phyloP scores from a whole-genome alignment of 768 basidiomycete species.

The Lactarius tabidus region DNA sequence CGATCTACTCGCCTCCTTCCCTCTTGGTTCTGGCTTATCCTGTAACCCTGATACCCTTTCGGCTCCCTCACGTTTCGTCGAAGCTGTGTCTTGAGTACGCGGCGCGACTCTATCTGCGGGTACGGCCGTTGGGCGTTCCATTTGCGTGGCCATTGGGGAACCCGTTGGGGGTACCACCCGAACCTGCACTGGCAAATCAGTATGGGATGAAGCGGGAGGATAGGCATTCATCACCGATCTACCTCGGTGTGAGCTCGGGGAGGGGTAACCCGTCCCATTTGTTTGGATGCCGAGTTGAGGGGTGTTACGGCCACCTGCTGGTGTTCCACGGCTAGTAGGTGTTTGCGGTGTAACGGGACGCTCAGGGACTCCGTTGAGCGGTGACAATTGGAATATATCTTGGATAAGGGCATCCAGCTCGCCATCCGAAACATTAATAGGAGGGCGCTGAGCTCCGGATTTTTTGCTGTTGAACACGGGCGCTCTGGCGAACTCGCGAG shows the following conservation, averaged over 20 bases:
- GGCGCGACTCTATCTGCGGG: constrained; percentile 10
- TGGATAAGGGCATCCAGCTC: constrained; percentile 23
- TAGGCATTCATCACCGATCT: constrained; percentile 27
- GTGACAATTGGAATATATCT: constrained; percentile 20
- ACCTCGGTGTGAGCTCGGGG: constrained; percentile 24
- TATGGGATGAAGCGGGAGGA: constrained; percentile 20
- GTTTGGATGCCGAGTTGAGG: constrained; percentile 15
- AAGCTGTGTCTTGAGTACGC: constrained; percentile 7
- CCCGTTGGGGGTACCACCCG: constrained; percentile 14
- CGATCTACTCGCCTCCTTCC: constrained; percentile 23
- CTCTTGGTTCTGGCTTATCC: constrained; percentile 4
- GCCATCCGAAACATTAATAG: neutral
- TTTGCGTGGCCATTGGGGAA: constrained; percentile 17
- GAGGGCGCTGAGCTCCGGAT: neutral
- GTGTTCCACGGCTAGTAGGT: constrained; percentile 16
- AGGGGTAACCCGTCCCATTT: constrained; percentile 9
- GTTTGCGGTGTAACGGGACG: constrained; percentile 14
- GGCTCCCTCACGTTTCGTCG: constrained; percentile 3
- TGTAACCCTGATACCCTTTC: neutral
- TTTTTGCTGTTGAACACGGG: constrained; percentile 5
- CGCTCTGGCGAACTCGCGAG: constrained; percentile 41
- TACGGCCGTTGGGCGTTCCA: constrained; percentile 2
- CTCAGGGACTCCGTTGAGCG: neutral
- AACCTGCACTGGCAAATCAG: constrained; percentile 22
- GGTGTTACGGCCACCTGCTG: constrained; percentile 18